Base-by-base conservation (phyloP, 2,329 filamentous ascomycete species). In the Exophiala alcalophila region DNA sequence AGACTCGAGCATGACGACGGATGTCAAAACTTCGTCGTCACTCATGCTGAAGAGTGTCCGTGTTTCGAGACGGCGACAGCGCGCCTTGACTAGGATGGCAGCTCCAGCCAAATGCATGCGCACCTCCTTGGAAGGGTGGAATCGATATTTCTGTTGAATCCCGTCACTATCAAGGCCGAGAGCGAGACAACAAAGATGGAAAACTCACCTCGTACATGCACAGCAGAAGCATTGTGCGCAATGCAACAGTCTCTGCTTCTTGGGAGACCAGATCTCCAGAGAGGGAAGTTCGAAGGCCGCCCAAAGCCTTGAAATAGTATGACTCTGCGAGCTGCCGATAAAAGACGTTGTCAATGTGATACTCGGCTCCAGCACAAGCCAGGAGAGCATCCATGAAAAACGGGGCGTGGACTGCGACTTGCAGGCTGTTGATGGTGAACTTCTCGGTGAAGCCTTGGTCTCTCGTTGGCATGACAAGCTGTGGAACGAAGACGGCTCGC, bases 351-450 rank as follows among this genome's bases (percentile, higher is more conserved):
- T 52, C 19, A 8, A 44, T 43, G 12, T 46, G 50, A 8, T 57
- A 52, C 33, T 58, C 56, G 1, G 51, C 49, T 1, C 50, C 56
- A 40, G 42, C 52, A 26, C 56, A 59, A 1, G 57, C 54, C 5
- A 59, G 50, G 4, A 58, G 43, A 4, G 54, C 48, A 34, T 58
- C 51, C 54, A 58, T 57, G n/a, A 49, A 56, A 24, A 53, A 55
- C 4, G 57, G 53, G 1, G 28, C 16, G 6, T 39, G 20, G 9
- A 49, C 23, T 2, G 56, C 57, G 5, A 54, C 23, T 2, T 20
- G 15, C 24, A 57, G 30, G 3, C 47, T 52, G 12, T 57, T 45
- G 7, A 16, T 20, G 3, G 38, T 49, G 3, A 54, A 41, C 2
- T 40, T 19, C 25, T 52, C 31, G 7, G 49, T 54, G 7, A 53